Conservation (phyloP, 2,329 filamentous ascomycete genomes). For the Nannizziopsis barbatae region DNA sequence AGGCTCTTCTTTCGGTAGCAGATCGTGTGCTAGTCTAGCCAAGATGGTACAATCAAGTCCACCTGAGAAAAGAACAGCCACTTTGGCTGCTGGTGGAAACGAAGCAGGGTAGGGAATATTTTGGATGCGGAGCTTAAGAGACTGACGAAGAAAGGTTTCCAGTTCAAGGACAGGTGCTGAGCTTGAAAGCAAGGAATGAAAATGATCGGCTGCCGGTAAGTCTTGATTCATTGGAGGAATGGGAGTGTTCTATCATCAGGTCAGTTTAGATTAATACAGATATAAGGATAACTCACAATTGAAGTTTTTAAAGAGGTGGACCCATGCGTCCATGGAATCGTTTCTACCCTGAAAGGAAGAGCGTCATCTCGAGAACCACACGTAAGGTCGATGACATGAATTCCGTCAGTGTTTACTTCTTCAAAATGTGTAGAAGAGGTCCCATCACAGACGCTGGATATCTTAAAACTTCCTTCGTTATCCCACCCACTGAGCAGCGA, state of each 20-base stretch:
- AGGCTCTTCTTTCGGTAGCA: conserved; percentile 55
- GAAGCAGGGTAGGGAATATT: conserved; percentile 51
- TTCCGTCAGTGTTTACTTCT: conserved; percentile 75
- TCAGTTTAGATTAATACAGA: neutral
- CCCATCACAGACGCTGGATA: conserved; percentile 61
- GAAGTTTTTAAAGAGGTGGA: neutral
- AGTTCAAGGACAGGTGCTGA: conserved; percentile 46
- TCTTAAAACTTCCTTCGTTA: conserved; percentile 41
- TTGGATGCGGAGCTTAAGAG: conserved; percentile 53
- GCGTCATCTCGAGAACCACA: neutral
- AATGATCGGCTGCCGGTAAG: conserved; percentile 24
- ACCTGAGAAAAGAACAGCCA: conserved; percentile 85
- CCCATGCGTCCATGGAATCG: conserved; percentile 16
- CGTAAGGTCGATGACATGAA: conserved; percentile 57
- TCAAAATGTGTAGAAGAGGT: conserved; percentile 45
- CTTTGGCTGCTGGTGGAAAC: conserved; percentile 25
- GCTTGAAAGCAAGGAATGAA: conserved; percentile 25
- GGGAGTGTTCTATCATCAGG: conserved; percentile 17
- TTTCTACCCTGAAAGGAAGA: neutral
- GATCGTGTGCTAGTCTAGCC: conserved; percentile 66
- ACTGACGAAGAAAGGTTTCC: conserved; percentile 45
- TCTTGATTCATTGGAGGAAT: conserved; percentile 38
- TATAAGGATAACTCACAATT: conserved; percentile 22
- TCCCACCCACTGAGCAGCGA: conserved; percentile 56
- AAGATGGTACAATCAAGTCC: conserved; percentile 87